Conservation (phyloP, 257 asterid species). For the Eucommia ulmoides region DNA sequence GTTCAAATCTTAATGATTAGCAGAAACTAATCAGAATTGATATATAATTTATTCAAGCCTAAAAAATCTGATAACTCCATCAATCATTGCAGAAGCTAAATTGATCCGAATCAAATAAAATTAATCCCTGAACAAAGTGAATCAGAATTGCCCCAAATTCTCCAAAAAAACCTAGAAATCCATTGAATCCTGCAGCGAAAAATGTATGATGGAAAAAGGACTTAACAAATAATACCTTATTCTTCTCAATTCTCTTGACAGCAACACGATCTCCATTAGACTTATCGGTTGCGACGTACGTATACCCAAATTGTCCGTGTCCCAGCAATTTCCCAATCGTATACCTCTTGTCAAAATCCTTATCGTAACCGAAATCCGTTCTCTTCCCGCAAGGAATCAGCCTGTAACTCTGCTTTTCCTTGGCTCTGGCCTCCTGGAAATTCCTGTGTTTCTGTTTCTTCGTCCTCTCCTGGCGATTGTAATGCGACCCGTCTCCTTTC, state of each 20-base stretch:
- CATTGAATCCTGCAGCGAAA: not conserved
- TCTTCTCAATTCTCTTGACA: constrained; percentile 89
- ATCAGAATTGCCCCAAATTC: not conserved
- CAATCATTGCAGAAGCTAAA: not conserved
- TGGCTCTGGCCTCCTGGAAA: constrained; percentile 15
- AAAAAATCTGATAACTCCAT: not conserved
- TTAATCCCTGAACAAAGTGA: not conserved
- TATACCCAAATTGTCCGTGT: constrained; percentile 97
- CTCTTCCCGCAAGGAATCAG: constrained; percentile 77
- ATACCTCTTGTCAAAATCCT: constrained; percentile 68
- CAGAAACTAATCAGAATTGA: constrained; percentile 1
- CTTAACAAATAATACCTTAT: constrained; percentile 47
- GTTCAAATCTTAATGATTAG: constrained; percentile 2
- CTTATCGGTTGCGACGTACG: constrained; percentile 84
- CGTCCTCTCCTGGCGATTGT: constrained; percentile 16
- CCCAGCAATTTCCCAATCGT: constrained; percentile 85
- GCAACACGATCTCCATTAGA: constrained; percentile 94
- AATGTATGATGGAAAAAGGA: not conserved
- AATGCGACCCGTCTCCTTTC: constrained; percentile 29
- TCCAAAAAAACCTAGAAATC: not conserved
- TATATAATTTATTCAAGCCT: not conserved
- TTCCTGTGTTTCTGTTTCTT: constrained; percentile 37
- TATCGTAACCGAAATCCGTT: constrained; percentile 94
- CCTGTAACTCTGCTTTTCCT: constrained; percentile 31
- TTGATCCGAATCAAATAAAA: constrained; percentile 1